Evolutionary conservation across 148 eudicot species (phyloP).

Genomic region (Persicaria maculosa): DNA sequence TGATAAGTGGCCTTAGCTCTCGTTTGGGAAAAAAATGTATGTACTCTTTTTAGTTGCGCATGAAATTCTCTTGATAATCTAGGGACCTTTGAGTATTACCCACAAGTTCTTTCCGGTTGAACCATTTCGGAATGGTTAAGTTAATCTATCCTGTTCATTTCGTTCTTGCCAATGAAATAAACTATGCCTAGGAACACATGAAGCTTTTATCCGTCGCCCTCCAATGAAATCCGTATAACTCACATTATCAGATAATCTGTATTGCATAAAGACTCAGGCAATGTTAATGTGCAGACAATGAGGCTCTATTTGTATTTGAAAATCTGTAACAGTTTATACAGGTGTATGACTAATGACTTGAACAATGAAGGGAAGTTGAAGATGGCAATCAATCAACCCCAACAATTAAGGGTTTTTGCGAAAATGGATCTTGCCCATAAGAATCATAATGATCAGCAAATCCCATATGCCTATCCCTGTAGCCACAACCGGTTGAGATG

Average conservation of each 20-base stretch:
- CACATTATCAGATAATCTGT: background rate
- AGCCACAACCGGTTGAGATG: conserved; percentile 27
- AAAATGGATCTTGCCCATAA: background rate
- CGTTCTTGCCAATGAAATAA: background rate
- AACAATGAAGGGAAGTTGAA: background rate
- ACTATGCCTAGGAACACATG: background rate
- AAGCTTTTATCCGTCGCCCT: no score
- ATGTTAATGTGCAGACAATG: no score
- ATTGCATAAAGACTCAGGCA: background rate
- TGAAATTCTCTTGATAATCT: no score
- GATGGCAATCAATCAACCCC: background rate
- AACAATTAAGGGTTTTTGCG: background rate
- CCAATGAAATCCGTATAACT: background rate
- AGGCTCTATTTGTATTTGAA: no score
- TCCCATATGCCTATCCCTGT: background rate
- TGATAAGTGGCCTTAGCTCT: no score
- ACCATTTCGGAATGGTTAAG: no score
- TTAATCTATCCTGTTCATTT: background rate
- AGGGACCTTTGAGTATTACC: no score
- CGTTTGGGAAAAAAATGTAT: no score
- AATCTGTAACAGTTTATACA: background rate
- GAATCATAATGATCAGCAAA: background rate
- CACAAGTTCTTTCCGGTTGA: no score
- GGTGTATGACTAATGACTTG: background rate
- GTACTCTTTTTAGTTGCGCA: no score